Percentiles rank a stretch among this genome's conserved stretches.
phyloP scores from a whole-genome alignment of 2,329 filamentous ascomycete genomes.

The Trichoderma lentiforme region DNA sequence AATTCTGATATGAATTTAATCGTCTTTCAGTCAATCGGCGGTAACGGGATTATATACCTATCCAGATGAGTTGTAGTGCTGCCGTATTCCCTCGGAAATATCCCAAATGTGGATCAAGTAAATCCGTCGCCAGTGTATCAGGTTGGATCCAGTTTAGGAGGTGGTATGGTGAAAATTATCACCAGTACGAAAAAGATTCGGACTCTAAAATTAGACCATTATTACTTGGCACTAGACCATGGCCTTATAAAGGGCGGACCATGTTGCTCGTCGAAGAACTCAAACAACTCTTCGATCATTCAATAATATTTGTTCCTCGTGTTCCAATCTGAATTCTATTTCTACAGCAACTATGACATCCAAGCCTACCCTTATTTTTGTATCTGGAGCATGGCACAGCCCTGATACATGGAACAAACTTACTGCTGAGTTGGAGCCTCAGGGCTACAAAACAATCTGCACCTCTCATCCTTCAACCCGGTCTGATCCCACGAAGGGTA shows the following conservation, averaged over 20 bases:
- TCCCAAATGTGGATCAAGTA: neutral
- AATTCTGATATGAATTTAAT: neutral
- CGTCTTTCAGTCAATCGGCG: neutral
- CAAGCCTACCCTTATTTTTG: constrained; percentile 39
- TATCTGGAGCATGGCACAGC: constrained; percentile 48
- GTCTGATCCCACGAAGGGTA: constrained; percentile 34
- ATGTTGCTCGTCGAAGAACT: neutral
- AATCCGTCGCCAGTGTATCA: neutral
- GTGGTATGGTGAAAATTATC: neutral
- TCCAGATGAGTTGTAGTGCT: neutral
- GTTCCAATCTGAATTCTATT: neutral
- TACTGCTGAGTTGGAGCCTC: constrained; percentile 31
- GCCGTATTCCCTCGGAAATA: neutral
- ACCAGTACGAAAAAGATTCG: constrained; percentile 5
- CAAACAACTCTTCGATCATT: neutral
- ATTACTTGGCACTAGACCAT: neutral
- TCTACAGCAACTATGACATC: constrained; percentile 21
- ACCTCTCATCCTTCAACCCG: constrained; percentile 40
- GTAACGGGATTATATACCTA: neutral
- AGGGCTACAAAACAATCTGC: constrained; percentile 33
- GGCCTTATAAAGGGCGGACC: neutral
- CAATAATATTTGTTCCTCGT: neutral
- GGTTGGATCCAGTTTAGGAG: constrained; percentile 1
- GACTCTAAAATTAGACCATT: neutral
- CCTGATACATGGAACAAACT: constrained; percentile 37